Base-by-base conservation (phyloP, 345 rosid species). In the Fremontodendron californicum region DNA sequence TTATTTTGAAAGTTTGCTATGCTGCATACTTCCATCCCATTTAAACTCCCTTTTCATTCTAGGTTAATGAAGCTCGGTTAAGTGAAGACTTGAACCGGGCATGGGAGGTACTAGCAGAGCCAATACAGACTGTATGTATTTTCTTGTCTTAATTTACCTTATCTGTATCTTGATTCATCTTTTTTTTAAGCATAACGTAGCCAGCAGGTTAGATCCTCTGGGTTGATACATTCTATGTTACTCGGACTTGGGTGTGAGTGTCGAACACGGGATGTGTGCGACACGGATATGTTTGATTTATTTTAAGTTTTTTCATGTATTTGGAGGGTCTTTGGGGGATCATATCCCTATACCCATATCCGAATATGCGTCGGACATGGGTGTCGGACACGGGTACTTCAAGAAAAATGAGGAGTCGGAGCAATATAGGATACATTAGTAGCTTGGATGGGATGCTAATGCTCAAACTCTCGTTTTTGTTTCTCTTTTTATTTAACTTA, bases 71-170 rank as follows among this genome's bases (percentile, higher is more conserved):
- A 84, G 88, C 91, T 79, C 80, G 88, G 63, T 79, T 96, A 76
- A 85, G 78, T 31, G 94, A 89, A 78, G 96, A 95, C 86, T 84
- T 93, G 91, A 83, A 93, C 86, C 85, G 87, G 21, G 79, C 89
- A 43, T 93, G 98, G 97, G 96, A 95, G 85, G 92, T 95, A 80
- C 99, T 95, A 45, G 97, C 98, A 43, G 97, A 95, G 81, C 97
- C 94, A 18, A 89, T 93, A 74, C 98, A 93, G 77, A 95, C 96
- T 68, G 96, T 95, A 89, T 54, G 83, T 73, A 43, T 71, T 80
- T 75, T 51, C 67, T 23, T 21, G n/a, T 25, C n/a, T 60, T 83
- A 31, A 15, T 55, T 2, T 58, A n/a, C 23, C 15, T 58, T n/a
- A 61, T 67, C 43, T 2, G 3, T 78, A 31, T 5, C 49, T 79